phyloP scores from a whole-genome alignment of 768 basidiomycete species.

The Mycena galericulata region DNA sequence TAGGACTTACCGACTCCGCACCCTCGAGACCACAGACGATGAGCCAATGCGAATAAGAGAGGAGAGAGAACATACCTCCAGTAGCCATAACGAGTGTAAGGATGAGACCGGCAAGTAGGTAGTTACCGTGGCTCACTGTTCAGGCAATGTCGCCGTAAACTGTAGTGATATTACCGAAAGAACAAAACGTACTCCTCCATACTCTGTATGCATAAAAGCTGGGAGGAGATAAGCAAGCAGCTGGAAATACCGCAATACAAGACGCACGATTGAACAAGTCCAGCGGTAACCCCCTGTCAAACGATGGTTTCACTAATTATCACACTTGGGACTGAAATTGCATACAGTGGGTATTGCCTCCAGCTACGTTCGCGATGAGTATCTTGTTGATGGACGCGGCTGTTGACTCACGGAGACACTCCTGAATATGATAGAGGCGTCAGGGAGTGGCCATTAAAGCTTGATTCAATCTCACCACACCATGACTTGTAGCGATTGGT shows the following conservation, averaged over 20 bases:
- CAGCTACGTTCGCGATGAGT: constrained; percentile 43
- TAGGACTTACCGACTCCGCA: constrained; percentile 52
- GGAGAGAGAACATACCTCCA: constrained; percentile 39
- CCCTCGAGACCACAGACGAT: constrained; percentile 30
- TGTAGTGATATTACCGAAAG: too few relatives aligned
- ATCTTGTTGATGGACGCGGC: neutral
- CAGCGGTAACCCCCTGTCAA: constrained; percentile 60
- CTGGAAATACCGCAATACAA: constrained; percentile 27
- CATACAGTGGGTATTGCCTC: constrained; percentile 61
- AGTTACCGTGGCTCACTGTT: constrained; percentile 57
- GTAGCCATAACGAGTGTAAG: constrained; percentile 47
- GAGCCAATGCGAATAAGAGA: neutral
- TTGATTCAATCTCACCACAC: constrained; percentile 25
- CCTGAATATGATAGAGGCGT: constrained; percentile 38
- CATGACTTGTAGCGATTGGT: constrained; percentile 23
- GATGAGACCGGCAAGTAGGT: constrained; percentile 46
- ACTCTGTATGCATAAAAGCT: constrained; percentile 65
- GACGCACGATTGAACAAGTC: constrained; percentile 63
- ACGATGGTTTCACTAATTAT: constrained; percentile 29
- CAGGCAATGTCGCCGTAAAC: neutral
- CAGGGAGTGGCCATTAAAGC: constrained; percentile 45
- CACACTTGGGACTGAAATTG: neutral
- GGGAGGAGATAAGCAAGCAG: neutral
- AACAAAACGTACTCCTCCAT: constrained; percentile 53
- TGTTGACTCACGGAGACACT: constrained; percentile 50